Evolutionary conservation across 352 stramenopile genomes (phyloP).

Genomic region (Phytophthora parvispora): DNA sequence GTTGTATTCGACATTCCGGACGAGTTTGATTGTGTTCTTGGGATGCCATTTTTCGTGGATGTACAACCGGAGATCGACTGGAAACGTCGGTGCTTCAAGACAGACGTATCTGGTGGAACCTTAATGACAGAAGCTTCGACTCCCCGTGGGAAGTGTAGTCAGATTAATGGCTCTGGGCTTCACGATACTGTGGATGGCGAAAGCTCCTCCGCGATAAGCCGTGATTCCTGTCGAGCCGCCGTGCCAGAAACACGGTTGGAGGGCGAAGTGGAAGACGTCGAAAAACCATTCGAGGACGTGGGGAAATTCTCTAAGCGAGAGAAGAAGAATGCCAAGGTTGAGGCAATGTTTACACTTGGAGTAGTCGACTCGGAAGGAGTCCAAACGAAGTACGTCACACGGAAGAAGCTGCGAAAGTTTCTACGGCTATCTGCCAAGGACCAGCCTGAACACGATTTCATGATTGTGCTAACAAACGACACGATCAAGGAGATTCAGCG

Average conservation of each 20-base stretch:
- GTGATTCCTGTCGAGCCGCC: too few species aligned
- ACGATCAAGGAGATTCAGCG: too few species aligned
- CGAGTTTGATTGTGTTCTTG: slow-evolving; percentile 5
- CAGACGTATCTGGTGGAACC: background rate
- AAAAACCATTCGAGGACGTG: background rate
- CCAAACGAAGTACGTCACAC: background rate
- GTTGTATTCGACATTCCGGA: slow-evolving; percentile 18
- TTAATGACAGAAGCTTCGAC: background rate
- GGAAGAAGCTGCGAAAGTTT: background rate
- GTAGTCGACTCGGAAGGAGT: background rate
- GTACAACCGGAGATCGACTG: slow-evolving; percentile 3
- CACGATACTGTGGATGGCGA: too few species aligned
- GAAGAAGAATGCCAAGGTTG: slow-evolving; percentile 9
- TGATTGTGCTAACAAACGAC: too few species aligned
- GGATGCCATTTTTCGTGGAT: slow-evolving; percentile 5
- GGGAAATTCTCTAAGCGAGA: slow-evolving; percentile 2
- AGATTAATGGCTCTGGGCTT: too few species aligned
- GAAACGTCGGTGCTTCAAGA: slow-evolving; percentile 5
- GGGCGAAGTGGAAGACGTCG: too few species aligned
- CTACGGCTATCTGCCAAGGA: background rate
- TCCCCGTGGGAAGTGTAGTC: too few species aligned
- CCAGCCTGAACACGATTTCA: too few species aligned
- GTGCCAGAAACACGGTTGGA: too few species aligned
- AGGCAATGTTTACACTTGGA: background rate
- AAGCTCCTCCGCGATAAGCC: too few species aligned